phyloP scores from a whole-genome alignment of 164 flowering plant genomes.

The Akebia trifoliata region DNA sequence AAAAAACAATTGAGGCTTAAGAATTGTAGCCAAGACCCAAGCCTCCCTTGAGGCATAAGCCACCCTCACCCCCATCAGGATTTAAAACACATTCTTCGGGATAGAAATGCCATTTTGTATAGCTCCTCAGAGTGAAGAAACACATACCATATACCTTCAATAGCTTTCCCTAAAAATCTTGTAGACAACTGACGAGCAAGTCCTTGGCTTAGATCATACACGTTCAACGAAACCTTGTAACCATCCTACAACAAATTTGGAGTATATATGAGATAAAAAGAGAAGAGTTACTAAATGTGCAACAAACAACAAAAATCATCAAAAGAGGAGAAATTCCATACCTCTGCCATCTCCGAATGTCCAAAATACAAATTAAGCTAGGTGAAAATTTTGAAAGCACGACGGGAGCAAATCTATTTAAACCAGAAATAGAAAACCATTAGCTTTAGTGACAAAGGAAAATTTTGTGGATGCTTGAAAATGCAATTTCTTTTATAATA shows the following conservation, averaged over 20 bases:
- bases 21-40: no score
- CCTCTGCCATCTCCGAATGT: slow-evolving; percentile 29
- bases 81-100: no score
- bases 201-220: slow-evolving; percentile 91
- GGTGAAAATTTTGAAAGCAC: neutral
- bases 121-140: no score
- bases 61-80: no score
- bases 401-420: slow-evolving; percentile 5
- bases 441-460: no score
- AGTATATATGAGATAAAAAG: neutral
- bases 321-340: neutral
- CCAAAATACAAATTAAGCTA: neutral
- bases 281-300: neutral
- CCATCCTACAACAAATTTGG: slow-evolving; percentile 70
- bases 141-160: slow-evolving; percentile 85
- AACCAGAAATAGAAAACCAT: neutral
- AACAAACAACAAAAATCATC: neutral
- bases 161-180: slow-evolving; percentile 75
- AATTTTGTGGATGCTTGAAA: neutral
- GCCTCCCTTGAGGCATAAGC: no score
- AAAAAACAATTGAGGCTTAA: no score
- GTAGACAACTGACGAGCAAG: slow-evolving; percentile 86
- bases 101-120: no score
- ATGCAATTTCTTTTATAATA: no score
- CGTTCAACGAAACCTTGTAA: slow-evolving; percentile 62